Percentiles rank a stretch among this genome's conserved stretches.
Evolutionary conservation across 106 monocot species (phyloP).

Genomic region (Agapanthus africanus): DNA sequence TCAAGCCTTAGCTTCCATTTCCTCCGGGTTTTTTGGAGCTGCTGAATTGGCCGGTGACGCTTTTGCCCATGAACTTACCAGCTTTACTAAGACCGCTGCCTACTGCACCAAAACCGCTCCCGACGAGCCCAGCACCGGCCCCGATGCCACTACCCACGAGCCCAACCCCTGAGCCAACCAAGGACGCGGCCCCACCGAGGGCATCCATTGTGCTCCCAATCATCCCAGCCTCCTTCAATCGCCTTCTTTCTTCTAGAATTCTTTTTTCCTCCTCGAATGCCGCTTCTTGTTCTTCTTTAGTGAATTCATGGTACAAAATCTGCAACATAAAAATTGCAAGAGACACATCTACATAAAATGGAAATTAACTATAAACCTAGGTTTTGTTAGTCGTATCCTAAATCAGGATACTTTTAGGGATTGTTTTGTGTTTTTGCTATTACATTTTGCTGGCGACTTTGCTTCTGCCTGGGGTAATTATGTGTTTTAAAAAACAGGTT

Average conservation of each 20-base stretch:
- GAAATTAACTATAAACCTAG: too few species aligned
- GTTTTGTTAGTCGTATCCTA: too few species aligned
- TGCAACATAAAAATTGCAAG: too few species aligned
- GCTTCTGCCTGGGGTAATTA: too few species aligned
- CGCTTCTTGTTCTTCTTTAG: conserved; percentile 56
- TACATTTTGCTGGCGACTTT: too few species aligned
- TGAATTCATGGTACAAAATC: conserved; percentile 72
- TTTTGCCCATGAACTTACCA: conserved; percentile 71
- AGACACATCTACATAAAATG: too few species aligned
- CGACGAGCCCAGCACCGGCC: conserved; percentile 34
- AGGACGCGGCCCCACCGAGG: conserved; percentile 52
- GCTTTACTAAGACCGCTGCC: conserved; percentile 43
- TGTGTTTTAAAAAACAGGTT: background rate
- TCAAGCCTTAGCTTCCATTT: too few species aligned
- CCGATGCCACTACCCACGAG: conserved; percentile 39
- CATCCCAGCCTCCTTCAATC: conserved; percentile 73
- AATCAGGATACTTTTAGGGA: too few species aligned
- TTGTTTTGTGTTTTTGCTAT: too few species aligned
- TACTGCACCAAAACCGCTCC: conserved; percentile 51
- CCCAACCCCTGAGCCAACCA: conserved; percentile 59
- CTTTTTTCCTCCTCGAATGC: conserved; percentile 67
- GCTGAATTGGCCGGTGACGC: conserved; percentile 35
- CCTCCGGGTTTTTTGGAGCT: conserved; percentile 37
- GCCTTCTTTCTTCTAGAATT: conserved; percentile 52
- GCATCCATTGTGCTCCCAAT: conserved; percentile 92